A percentile compares a stretch with the other conserved stretches of the same genome.
phyloP scores from a whole-genome alignment of 2,329 filamentous ascomycete genomes.

The Ascochyta pisi region DNA sequence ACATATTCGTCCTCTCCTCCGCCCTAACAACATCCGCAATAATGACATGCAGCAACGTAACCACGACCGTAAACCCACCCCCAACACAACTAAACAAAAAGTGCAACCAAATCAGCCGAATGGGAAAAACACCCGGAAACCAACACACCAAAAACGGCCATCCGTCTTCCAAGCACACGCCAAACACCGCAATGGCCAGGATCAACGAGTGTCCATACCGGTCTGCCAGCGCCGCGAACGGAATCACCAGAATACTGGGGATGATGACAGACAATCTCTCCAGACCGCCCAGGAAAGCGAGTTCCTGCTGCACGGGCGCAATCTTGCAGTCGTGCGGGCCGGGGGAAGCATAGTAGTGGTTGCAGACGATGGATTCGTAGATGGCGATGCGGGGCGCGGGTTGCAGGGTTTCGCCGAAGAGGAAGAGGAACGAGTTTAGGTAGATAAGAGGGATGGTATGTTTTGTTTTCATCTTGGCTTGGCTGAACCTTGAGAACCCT shows the following conservation, averaged over 20 bases:
- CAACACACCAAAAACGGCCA: slow-evolving; percentile 25
- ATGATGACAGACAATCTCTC: slow-evolving; percentile 28
- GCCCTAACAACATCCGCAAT: slow-evolving; percentile 24
- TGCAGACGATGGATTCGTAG: slow-evolving; percentile 27
- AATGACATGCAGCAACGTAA: slow-evolving; percentile 28
- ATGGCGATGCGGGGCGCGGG: slow-evolving; percentile 29
- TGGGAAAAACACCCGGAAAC: slow-evolving; percentile 23
- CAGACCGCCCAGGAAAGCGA: slow-evolving; percentile 22
- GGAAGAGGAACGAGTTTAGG: slow-evolving; percentile 26
- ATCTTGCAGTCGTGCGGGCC: slow-evolving; percentile 22
- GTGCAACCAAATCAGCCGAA: slow-evolving; percentile 27
- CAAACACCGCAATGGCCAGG: slow-evolving; percentile 24
- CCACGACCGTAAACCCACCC: slow-evolving; percentile 23
- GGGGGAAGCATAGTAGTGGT: slow-evolving; percentile 14
- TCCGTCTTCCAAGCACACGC: slow-evolving; percentile 21
- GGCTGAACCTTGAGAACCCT: not conserved
- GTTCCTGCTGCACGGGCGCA: slow-evolving; percentile 25
- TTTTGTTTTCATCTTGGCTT: slow-evolving; percentile 6
- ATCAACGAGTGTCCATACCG: slow-evolving; percentile 24
- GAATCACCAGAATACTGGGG: slow-evolving; percentile 27
- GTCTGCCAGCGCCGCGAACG: slow-evolving; percentile 29
- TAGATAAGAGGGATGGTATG: slow-evolving; percentile 24
- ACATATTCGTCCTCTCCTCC: slow-evolving; percentile 22
- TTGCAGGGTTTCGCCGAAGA: slow-evolving; percentile 29
- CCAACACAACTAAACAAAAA: slow-evolving; percentile 24